phyloP scores from a whole-genome alignment of 2,329 filamentous ascomycete genomes.

The Macrophomina tecta region DNA sequence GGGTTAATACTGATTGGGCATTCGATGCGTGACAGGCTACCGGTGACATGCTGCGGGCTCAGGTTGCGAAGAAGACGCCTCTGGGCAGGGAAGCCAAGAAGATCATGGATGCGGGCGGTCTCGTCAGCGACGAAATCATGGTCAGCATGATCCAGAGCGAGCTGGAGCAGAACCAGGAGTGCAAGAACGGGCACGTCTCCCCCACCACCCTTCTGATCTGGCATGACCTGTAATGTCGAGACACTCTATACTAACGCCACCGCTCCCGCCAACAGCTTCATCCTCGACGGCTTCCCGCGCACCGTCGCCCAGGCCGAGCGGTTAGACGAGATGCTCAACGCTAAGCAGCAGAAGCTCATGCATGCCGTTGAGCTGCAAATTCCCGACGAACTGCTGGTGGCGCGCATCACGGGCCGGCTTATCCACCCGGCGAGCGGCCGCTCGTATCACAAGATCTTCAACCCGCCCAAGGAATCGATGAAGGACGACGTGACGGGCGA shows the following conservation, averaged over 20 bases:
- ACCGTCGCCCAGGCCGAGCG: conserved; percentile 95
- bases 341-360: conserved; percentile 82
- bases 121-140: conserved; percentile 99
- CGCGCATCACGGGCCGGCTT: conserved; percentile 94
- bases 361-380: conserved; percentile 97
- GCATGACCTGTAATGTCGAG: not conserved
- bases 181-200: conserved; percentile 84
- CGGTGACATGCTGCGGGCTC: conserved; percentile 97
- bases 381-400: conserved; percentile 89
- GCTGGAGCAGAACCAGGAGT: conserved; percentile 91
- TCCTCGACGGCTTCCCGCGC: conserved; percentile 97
- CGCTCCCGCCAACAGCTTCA: conserved; percentile 70
- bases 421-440: conserved; percentile 95
- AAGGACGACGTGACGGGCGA: conserved; percentile 97
- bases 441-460: conserved; percentile 98
- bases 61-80: conserved; percentile 96
- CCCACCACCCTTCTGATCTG: not conserved
- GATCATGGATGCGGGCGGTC: conserved; percentile 98
- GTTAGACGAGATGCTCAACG: conserved; percentile 87
- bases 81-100: conserved; percentile 98
- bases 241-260: conserved; percentile 22
- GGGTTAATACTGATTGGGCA: conserved; percentile 9
- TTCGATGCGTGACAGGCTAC: conserved; percentile 70
- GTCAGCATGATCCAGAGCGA: conserved; percentile 99
- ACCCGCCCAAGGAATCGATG: conserved; percentile 93